These are phyloP conservation scores for Styphnolobium japonicum DNA, from an alignment of 306 rosid species.

Conservation along the genomic window DNA sequence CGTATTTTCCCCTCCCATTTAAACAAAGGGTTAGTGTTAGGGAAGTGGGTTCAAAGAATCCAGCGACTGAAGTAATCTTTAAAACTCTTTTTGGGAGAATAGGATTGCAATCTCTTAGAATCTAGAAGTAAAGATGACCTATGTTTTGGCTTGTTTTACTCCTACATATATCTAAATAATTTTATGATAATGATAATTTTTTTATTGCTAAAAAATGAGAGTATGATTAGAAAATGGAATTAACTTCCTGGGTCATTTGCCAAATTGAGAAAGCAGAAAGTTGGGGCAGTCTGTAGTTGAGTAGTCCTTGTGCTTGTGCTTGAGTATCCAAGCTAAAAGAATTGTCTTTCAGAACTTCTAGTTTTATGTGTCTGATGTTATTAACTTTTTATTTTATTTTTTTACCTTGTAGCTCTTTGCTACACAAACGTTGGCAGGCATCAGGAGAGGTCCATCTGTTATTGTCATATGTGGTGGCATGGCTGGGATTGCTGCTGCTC, in stretches of 20 bases:
- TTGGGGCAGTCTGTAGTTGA: background rate
- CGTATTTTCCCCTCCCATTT: no score
- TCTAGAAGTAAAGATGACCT: background rate
- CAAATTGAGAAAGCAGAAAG: background rate
- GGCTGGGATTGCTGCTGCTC: constrained; percentile 95
- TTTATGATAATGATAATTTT: background rate
- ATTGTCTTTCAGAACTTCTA: background rate
- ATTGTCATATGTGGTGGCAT: constrained; percentile 94
- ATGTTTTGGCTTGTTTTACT: background rate
- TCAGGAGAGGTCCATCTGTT: constrained; percentile 76
- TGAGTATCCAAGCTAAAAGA: background rate
- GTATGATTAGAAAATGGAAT: background rate
- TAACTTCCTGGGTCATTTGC: no score
- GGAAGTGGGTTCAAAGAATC: background rate
- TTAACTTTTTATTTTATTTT: constrained; percentile 9
- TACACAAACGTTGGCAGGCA: constrained; percentile 41
- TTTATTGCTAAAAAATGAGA: background rate
- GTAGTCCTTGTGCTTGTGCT: background rate
- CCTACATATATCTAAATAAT: background rate
- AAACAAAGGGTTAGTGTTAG: no score
- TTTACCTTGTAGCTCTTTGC: constrained; percentile 50
- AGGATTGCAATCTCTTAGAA: background rate
- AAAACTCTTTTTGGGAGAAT: background rate
- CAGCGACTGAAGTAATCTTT: background rate
- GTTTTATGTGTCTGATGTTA: background rate